Base-by-base conservation (phyloP, 441 rosid genomes). In the Melastoma candidum region DNA sequence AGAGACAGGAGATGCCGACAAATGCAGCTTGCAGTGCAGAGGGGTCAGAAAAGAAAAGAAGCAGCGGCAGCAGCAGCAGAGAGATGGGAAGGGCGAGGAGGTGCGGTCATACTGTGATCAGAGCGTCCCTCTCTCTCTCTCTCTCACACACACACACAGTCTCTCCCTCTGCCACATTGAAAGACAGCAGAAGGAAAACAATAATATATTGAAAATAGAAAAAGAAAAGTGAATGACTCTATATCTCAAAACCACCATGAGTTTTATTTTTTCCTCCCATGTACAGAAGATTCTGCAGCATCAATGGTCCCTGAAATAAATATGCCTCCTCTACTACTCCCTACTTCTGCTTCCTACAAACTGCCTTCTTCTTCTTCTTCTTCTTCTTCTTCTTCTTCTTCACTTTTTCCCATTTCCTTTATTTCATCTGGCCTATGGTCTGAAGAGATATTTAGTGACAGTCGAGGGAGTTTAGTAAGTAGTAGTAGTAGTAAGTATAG, bases 281-380 rank as follows among this genome's bases (percentile, higher is more conserved):
- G 69, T 68, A 68, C 80, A 74, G 77, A 73, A 73, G 84, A 81
- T 81, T 81, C 77, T 80, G 80, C 87, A 68, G 56, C 60, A 32
- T 64, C 67, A 58, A 64, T 78, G 84, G 79, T 75, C 83, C 85
- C 78, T 77, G 63, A 74, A 71, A 71, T 82, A 77, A 77, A 79
- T 77, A 80, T 74, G 68, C 79, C 83, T 63, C 53, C 79, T 73
- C 73, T 71, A 56, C 67, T 59, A 57, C 24, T 24, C n/a, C 56
- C 55, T 51, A 57, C 12, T 25, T 60, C 41, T 17, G 12, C 53
- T 44, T 3, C 26, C 46, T 24, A 52, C 25, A 4, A 32, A 17
- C 22, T 17, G 22, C 22, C 22, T 17, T 4, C 7, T 32, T 1
- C 41, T 4, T 32, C 41, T 4, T 2, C 41, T 2, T 32, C 41